phyloP scores from a whole-genome alignment of 2,329 filamentous ascomycete species.

The Fusarium sp. region DNA sequence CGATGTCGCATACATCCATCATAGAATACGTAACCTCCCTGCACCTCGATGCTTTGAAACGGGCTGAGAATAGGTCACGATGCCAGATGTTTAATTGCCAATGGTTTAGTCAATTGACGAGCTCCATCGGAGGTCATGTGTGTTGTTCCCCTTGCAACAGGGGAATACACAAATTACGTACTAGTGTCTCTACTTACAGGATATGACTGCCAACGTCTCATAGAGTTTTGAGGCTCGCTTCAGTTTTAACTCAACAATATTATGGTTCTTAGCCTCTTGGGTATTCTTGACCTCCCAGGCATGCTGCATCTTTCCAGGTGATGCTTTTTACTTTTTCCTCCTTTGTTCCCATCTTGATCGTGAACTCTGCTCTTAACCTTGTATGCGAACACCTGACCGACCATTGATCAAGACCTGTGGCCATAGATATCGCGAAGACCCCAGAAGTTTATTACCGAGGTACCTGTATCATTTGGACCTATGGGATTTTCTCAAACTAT shows the following conservation, averaged over 20 bases:
- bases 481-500: neutral
- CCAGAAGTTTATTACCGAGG: neutral
- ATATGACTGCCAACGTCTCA: constrained; percentile 17
- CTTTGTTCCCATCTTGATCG: neutral
- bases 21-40: constrained; percentile 26
- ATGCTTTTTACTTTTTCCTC: neutral
- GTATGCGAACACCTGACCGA: neutral
- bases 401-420: neutral
- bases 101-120: constrained; percentile 37
- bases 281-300: neutral
- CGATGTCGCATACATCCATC: neutral
- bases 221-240: constrained; percentile 14
- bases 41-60: constrained; percentile 15
- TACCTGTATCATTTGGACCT: neutral
- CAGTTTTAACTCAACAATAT: constrained; percentile 23
- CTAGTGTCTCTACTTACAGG: constrained; percentile 36
- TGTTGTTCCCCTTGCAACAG: constrained; percentile 36
- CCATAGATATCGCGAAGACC: neutral
- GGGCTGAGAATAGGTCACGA: constrained; percentile 42
- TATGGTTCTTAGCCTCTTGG: neutral
- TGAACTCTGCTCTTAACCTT: neutral
- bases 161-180: constrained; percentile 43
- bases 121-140: constrained; percentile 46
- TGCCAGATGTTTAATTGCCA: constrained; percentile 47
- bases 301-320: neutral